Evolutionary conservation across 164 flowering plant genomes (phyloP), one percentile per base, ranked within the genome.

Genomic region (Litsea cubeba): DNA sequence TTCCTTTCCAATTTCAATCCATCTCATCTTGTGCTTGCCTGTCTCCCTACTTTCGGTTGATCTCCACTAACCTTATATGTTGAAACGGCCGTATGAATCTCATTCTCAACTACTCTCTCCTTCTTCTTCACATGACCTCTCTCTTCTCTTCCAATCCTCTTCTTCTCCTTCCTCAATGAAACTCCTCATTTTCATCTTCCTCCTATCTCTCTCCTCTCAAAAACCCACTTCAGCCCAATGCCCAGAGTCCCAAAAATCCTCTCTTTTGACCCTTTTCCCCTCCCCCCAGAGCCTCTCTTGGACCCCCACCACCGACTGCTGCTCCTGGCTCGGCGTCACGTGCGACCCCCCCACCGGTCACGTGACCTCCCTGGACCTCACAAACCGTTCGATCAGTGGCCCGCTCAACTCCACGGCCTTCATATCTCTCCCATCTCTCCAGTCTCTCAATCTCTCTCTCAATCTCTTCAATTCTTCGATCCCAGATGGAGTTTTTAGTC

Each of bases 241-340:
- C 60, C n/a, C n/a, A 14, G 60, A 54, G n/a, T 14, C 17, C 60
- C 60, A 54, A 20, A 54, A 54, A 5, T 2, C 60, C n/a, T 54
- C 60, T 14, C 40, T 65, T 3, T 14, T 14, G 20, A 70, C 32
- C 22, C 20, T 51, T 0, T 50, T 80, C 46, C 46, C 81, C 69
- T 76, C 77, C 1, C 51, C 57, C 2, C 82, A 79, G 60, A 77
- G 81, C 69, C 69, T 49, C 1, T 30, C 50, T 3, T 89, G 91
- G 94, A 62, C 71, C 17, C 25, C 50, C 23, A 79, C 62, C 65
- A 23, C 54, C 14, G 81, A 86, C 26, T 84, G 84, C 70, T 84
- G 85, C 54, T 0, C 1, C 3, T 87, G 90, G 88, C 10, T 23
- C 0, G 87, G 90, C 2, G 77, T 86, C 15, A 71, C 14, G 5